Evolutionary conservation across 352 stramenopile genomes (phyloP).

Genomic region (Globisporangium okanoganense): DNA sequence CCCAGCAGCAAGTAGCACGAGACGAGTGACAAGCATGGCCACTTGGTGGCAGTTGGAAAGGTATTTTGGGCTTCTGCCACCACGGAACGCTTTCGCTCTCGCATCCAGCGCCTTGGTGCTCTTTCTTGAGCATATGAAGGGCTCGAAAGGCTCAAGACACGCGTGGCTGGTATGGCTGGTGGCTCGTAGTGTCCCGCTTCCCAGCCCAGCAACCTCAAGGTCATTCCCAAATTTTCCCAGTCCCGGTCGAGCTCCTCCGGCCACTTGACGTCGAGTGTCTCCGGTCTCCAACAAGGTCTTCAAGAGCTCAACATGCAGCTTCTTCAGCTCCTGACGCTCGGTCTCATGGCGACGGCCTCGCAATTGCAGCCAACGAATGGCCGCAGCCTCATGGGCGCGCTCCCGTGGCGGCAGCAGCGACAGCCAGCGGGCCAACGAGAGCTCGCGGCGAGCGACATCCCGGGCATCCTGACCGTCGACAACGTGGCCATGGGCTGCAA

Average conservation of each 20-base stretch:
- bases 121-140: not conserved
- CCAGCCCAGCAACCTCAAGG: not conserved
- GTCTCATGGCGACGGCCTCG: not conserved
- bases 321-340: constrained; percentile 1
- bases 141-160: not conserved
- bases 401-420: not conserved
- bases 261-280: not conserved
- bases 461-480: constrained; percentile 1
- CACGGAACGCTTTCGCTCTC: not conserved
- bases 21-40: constrained; percentile 5
- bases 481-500: constrained; percentile 35
- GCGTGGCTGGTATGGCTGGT: not conserved
- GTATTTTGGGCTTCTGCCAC: not conserved
- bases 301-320: not conserved
- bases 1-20: no score
- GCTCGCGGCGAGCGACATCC: not conserved
- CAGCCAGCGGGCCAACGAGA: not conserved
- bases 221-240: constrained; percentile 4
- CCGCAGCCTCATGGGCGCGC: not conserved
- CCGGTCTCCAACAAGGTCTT: not conserved
- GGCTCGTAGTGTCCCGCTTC: not conserved
- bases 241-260: not conserved
- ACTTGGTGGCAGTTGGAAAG: not conserved
- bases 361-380: not conserved
- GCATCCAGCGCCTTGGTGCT: not conserved